Conservation (phyloP, 129 eudicot genomes). For the Saussurea involucrata region DNA sequence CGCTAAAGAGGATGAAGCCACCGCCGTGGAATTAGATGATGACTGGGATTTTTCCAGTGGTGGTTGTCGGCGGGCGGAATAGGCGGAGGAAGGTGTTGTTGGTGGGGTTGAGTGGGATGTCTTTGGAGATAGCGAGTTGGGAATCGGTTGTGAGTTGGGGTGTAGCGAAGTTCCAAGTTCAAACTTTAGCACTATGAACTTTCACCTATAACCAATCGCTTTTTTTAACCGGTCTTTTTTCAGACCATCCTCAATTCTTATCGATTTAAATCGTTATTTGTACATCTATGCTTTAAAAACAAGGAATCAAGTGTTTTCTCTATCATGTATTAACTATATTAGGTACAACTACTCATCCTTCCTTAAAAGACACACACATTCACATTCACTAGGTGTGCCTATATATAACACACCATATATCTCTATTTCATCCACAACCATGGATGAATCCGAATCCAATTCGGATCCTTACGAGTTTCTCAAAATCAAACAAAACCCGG, state of each 20-base stretch:
- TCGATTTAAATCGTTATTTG: too few species aligned
- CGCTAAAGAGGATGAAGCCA: constrained; percentile 66
- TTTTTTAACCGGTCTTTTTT: too few species aligned
- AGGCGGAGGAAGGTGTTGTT: constrained; percentile 82
- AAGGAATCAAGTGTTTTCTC: too few species aligned
- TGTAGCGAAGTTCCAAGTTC: too few species aligned
- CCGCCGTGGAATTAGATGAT: constrained; percentile 77
- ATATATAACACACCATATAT: background rate
- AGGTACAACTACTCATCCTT: constrained; percentile 14
- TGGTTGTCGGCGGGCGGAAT: constrained; percentile 47
- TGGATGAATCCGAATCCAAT: constrained; percentile 32
- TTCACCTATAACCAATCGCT: too few species aligned
- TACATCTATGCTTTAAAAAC: too few species aligned
- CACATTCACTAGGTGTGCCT: background rate
- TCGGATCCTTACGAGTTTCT: constrained; percentile 58
- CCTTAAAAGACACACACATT: background rate
- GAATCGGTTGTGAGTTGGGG: constrained; percentile 24
- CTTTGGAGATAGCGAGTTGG: constrained; percentile 52
- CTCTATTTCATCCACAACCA: background rate
- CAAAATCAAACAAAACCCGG: constrained; percentile 61
- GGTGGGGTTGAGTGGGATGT: constrained; percentile 47
- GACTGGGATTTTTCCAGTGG: constrained; percentile 52
- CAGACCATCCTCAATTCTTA: too few species aligned
- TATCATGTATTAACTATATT: background rate
- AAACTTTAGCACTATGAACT: too few species aligned